Evolutionary conservation across 305 asterid species (phyloP).

Genomic region (Andrographis paniculata): DNA sequence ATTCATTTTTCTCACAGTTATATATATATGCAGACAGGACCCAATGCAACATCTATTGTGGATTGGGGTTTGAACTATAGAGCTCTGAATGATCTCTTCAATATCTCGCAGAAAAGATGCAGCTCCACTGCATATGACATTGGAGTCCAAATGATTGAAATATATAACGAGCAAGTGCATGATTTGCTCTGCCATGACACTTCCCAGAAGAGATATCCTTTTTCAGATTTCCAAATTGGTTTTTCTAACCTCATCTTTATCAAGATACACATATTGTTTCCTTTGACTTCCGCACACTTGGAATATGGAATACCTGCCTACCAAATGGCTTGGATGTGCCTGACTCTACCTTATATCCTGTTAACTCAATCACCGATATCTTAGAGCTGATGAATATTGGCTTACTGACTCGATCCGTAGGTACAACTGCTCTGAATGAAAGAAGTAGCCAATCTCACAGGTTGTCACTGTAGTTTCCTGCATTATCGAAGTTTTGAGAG

Average conservation of each 20-base stretch:
- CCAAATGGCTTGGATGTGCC: constrained; percentile 94
- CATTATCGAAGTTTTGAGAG: constrained; percentile 14
- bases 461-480: constrained; percentile 19
- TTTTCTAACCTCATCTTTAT: constrained; percentile 7
- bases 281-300: constrained; percentile 88
- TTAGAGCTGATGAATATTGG: constrained; percentile 77
- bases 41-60: constrained; percentile 50
- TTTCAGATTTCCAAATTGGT: constrained; percentile 19
- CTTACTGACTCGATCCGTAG: constrained; percentile 74
- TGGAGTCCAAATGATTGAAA: constrained; percentile 89
- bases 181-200: constrained; percentile 60
- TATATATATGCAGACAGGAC: constrained; percentile 58
- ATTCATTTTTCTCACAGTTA: constrained; percentile 16
- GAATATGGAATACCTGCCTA: constrained; percentile 87
- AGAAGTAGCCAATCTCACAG: constrained; percentile 98
- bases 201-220: constrained; percentile 91
- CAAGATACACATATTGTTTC: constrained; percentile 23
- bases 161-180: constrained; percentile 93
- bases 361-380: constrained; percentile 70
- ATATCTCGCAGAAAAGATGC: constrained; percentile 59
- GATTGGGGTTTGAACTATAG: constrained; percentile 94
- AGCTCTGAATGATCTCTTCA: constrained; percentile 87
- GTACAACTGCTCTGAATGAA: constrained; percentile 91
- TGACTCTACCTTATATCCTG: constrained; percentile 89
- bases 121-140: constrained; percentile 69